phyloP scores from a whole-genome alignment of 2,329 filamentous ascomycete genomes.

The Huntiella moniliformis region DNA sequence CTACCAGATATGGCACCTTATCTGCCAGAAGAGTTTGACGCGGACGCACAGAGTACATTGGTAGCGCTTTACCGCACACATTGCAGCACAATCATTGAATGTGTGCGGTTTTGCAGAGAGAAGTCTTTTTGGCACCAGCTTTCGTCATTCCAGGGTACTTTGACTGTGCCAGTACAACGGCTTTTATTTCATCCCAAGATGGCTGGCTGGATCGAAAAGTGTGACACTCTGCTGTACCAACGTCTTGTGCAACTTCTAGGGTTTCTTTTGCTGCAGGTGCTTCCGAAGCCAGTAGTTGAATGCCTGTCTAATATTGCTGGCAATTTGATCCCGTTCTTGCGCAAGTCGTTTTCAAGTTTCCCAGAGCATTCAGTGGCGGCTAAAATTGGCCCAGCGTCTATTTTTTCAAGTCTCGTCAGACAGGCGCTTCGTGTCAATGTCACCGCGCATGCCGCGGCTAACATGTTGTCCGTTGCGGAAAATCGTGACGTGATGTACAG shows the following conservation, averaged over 20 bases:
- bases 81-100: slow-evolving; percentile 87
- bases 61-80: slow-evolving; percentile 82
- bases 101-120: slow-evolving; percentile 88
- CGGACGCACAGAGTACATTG: slow-evolving; percentile 70
- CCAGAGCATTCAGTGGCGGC: slow-evolving; percentile 72
- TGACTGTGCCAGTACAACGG: slow-evolving; percentile 93
- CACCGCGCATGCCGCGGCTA: slow-evolving; percentile 82
- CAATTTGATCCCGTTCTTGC: slow-evolving; percentile 61
- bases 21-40: slow-evolving; percentile 63
- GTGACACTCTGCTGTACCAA: slow-evolving; percentile 89
- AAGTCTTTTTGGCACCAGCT: slow-evolving; percentile 93
- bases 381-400: slow-evolving; percentile 69
- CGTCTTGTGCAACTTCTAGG: slow-evolving; percentile 89
- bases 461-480: slow-evolving; percentile 73
- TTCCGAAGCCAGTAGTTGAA: slow-evolving; percentile 71
- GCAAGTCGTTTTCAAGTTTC: slow-evolving; percentile 67
- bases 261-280: slow-evolving; percentile 74
- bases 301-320: slow-evolving; percentile 76
- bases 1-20: slow-evolving; percentile 78
- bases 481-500: slow-evolving; percentile 91
- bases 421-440: slow-evolving; percentile 81
- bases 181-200: slow-evolving; percentile 65
- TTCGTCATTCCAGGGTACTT: slow-evolving; percentile 83
- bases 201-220: slow-evolving; percentile 85
- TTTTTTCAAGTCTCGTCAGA: slow-evolving; percentile 73